phyloP scores from a whole-genome alignment of 106 monocot genomes.

The Allium fistulosum region DNA sequence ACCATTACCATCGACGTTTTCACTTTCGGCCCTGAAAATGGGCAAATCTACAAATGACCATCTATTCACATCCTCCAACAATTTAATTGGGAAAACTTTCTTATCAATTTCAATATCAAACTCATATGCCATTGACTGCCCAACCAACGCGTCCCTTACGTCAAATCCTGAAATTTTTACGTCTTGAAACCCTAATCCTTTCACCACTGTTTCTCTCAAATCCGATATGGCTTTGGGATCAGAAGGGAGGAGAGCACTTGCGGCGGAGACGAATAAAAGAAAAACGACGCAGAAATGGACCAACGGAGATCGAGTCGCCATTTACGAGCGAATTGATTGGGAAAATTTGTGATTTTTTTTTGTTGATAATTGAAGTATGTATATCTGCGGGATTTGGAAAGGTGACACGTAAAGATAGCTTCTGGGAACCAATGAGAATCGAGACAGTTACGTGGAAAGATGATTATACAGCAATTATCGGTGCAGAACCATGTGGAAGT shows the following conservation, averaged over 20 bases:
- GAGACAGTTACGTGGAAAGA: conserved; percentile 2
- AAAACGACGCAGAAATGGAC: conserved; percentile 16
- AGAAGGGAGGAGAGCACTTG: conserved; percentile 20
- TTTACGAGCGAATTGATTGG: conserved; percentile 1
- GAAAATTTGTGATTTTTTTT: conserved; percentile 1
- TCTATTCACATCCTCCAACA: conserved; percentile 71
- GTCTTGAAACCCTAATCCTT: conserved; percentile 52
- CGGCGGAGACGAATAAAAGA: conserved; percentile 16
- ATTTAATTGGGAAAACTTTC: conserved; percentile 61
- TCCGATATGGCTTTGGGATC: conserved; percentile 67
- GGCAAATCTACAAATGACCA: conserved; percentile 70
- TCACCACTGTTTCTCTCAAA: conserved; percentile 69
- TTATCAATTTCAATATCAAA: conserved; percentile 78
- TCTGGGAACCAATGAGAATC: conserved; percentile 13
- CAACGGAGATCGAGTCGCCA: conserved; percentile 24
- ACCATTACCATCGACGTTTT: conserved; percentile 19
- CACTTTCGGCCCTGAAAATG: conserved; percentile 24
- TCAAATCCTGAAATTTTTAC: conserved; percentile 78
- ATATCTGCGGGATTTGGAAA: not conserved
- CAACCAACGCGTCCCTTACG: conserved; percentile 61
- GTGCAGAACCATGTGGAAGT: no score
- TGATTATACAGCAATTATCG: no score
- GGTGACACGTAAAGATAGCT: not conserved
- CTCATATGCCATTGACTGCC: conserved; percentile 79
- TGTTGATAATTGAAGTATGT: not conserved